These are phyloP conservation scores for Cordyceps cateniannulata DNA, from an alignment of 2,329 filamentous ascomycete species.

Conservation along the genomic window DNA sequence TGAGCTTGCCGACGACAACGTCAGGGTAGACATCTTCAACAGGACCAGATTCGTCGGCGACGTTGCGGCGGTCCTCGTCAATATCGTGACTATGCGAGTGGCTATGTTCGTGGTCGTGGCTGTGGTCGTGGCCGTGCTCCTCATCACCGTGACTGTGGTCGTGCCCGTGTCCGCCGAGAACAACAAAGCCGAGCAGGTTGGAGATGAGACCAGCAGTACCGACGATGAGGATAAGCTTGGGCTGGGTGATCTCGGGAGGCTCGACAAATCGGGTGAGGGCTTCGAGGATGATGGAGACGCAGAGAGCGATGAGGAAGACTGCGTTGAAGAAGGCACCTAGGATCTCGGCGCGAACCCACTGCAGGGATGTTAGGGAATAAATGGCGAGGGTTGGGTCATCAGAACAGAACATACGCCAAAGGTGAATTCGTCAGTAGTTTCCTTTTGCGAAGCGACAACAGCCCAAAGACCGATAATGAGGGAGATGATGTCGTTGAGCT, in stretches of 20 bases:
- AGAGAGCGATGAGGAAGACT: slow-evolving; percentile 93
- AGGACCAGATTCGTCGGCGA: slow-evolving; percentile 52
- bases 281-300: slow-evolving; percentile 93
- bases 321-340: slow-evolving; percentile 95
- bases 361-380: slow-evolving; percentile 3
- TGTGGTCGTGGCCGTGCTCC: slow-evolving; percentile 25
- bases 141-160: slow-evolving; percentile 28
- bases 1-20: slow-evolving; percentile 48
- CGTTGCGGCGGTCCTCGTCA: slow-evolving; percentile 45
- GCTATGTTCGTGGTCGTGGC: slow-evolving; percentile 23
- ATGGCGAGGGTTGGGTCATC: neutral
- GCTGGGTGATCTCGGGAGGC: slow-evolving; percentile 79
- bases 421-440: slow-evolving; percentile 84
- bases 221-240: slow-evolving; percentile 81
- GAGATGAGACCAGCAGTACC: slow-evolving; percentile 79
- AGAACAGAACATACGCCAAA: slow-evolving; percentile 64
- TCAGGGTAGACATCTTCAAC: slow-evolving; percentile 58
- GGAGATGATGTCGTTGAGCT: slow-evolving; percentile 97
- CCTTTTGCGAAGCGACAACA: slow-evolving; percentile 79
- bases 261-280: slow-evolving; percentile 89
- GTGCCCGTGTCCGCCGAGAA: slow-evolving; percentile 87
- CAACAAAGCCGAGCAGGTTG: slow-evolving; percentile 80
- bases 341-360: slow-evolving; percentile 97
- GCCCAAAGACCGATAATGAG: slow-evolving; percentile 91
- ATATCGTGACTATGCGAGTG: slow-evolving; percentile 32